Percentiles rank a stretch among this genome's conserved stretches.
Evolutionary conservation across 1,284 basidiomycete genomes (phyloP).

Genomic region (Papiliotrema nemorosa): DNA sequence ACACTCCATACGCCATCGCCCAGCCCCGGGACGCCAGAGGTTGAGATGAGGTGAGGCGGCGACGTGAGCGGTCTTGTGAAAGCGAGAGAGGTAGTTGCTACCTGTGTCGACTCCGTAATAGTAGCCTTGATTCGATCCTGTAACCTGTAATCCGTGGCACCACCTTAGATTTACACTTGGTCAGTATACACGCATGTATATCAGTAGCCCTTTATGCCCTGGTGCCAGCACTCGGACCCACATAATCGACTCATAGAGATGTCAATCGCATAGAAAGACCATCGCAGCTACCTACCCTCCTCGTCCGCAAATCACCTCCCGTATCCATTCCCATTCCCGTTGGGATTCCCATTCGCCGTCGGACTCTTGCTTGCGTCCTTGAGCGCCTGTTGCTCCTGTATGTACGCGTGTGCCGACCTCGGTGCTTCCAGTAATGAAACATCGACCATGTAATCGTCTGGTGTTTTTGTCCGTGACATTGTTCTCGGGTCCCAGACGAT

Average conservation of each 20-base stretch:
- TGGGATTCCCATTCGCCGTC: slow-evolving; percentile 8
- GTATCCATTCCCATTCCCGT: background rate
- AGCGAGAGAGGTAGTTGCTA: too few species aligned
- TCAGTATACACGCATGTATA: too few species aligned
- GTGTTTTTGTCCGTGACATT: slow-evolving; percentile 37
- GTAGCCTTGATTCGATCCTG: too few species aligned
- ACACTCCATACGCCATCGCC: slow-evolving; percentile 23
- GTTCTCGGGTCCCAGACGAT: slow-evolving; percentile 45
- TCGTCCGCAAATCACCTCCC: background rate
- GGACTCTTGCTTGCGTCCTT: slow-evolving; percentile 31
- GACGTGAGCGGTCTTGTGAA: too few species aligned
- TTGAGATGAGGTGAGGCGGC: too few species aligned
- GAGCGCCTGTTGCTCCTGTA: slow-evolving; percentile 26
- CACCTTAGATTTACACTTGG: too few species aligned
- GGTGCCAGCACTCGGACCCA: too few species aligned
- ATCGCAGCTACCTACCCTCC: background rate
- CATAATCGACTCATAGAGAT: too few species aligned
- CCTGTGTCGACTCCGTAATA: too few species aligned
- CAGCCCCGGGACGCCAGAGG: background rate
- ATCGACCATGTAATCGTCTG: slow-evolving; percentile 42
- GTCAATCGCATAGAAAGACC: too few species aligned
- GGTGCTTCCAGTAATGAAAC: slow-evolving; percentile 37
- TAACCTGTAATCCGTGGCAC: too few species aligned
- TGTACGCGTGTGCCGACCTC: slow-evolving; percentile 24
- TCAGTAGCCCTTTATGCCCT: too few species aligned